phyloP scores from a whole-genome alignment of 2,329 filamentous ascomycete species.

The Biscogniauxia sp. region DNA sequence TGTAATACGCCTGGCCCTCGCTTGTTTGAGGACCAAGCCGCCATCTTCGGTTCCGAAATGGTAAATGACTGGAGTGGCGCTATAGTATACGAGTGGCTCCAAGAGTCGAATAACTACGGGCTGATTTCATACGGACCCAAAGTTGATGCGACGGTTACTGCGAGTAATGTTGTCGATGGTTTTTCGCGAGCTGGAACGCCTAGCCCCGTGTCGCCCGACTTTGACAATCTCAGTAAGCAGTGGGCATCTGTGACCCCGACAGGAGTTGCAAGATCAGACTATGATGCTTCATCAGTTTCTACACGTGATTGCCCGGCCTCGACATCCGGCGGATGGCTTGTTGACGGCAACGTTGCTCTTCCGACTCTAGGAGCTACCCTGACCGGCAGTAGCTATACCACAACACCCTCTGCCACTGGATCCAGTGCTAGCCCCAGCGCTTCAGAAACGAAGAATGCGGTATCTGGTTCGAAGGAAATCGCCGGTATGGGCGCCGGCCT shows the following conservation, averaged over 20 bases:
- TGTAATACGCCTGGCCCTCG: conserved; percentile 67
- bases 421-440: conserved; percentile 27
- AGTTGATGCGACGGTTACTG: conserved; percentile 50
- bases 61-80: conserved; percentile 67
- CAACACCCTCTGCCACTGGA: conserved; percentile 32
- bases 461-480: conserved; percentile 45
- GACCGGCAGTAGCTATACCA: conserved; percentile 29
- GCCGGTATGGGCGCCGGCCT: conserved; percentile 49
- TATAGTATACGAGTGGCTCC: conserved; percentile 88
- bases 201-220: conserved; percentile 71
- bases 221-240: conserved; percentile 70
- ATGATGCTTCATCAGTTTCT: conserved; percentile 59
- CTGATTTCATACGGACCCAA: conserved; percentile 70
- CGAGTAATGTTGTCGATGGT: conserved; percentile 60
- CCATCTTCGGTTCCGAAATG: conserved; percentile 77
- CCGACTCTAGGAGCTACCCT: conserved; percentile 64
- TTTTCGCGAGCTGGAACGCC: conserved; percentile 71
- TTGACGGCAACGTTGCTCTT: conserved; percentile 66
- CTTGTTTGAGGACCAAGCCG: conserved; percentile 68
- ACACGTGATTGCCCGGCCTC: conserved; percentile 69
- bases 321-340: conserved; percentile 68
- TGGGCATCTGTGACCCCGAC: conserved; percentile 73
- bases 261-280: conserved; percentile 64
- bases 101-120: conserved; percentile 81
- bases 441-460: conserved; percentile 39